Conservation (phyloP, 139 green algal species). For the Chlamydomonas applanata region DNA sequence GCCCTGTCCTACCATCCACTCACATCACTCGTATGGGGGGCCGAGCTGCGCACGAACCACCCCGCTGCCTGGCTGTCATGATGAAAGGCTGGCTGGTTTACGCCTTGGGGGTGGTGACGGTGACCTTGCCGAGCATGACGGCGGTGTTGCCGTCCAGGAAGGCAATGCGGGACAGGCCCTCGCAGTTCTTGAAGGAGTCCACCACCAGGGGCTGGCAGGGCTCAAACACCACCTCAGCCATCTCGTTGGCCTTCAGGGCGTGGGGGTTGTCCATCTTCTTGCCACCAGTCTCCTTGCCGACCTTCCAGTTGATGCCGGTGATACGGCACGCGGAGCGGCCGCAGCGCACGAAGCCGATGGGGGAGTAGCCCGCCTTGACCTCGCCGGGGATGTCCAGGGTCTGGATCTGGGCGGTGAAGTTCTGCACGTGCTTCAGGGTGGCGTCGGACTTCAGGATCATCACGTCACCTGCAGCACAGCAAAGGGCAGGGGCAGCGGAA, state of each 20-base stretch:
- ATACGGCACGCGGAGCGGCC: slow-evolving; percentile 86
- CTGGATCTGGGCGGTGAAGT: slow-evolving; percentile 92
- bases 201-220: slow-evolving; percentile 84
- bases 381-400: slow-evolving; percentile 91
- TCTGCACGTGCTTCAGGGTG: slow-evolving; percentile 73
- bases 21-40: no score
- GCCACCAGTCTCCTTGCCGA: slow-evolving; percentile 91
- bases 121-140: slow-evolving; percentile 95
- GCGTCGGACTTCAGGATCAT: slow-evolving; percentile 92
- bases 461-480: slow-evolving; percentile 57
- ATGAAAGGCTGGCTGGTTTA: no score
- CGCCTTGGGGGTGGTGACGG: slow-evolving; percentile 58
- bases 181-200: slow-evolving; percentile 90
- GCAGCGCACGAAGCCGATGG: slow-evolving; percentile 90
- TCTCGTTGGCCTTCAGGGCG: slow-evolving; percentile 91
- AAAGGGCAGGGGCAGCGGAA: background rate
- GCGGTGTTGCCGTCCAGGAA: slow-evolving; percentile 94
- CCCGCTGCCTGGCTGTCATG: no score
- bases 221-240: slow-evolving; percentile 84
- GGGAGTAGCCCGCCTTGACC: slow-evolving; percentile 89
- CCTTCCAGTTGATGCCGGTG: slow-evolving; percentile 86
- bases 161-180: slow-evolving; percentile 90
- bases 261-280: slow-evolving; percentile 89
- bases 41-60: no score
- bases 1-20: no score